Conservation (phyloP, 2,329 filamentous ascomycete genomes). For the Alternaria sp. region DNA sequence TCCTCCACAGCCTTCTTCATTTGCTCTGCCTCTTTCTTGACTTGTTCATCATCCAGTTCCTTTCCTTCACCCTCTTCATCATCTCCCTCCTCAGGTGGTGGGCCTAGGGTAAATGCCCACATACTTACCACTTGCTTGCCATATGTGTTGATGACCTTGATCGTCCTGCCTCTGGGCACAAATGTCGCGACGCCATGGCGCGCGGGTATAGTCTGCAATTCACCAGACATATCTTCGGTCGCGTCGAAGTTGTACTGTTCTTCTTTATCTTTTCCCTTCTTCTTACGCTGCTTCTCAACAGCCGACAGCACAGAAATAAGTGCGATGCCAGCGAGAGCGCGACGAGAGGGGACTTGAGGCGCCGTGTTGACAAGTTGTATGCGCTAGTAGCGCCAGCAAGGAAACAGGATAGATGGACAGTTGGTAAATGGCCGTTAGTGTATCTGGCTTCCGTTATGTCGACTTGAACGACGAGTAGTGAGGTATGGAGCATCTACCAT, state of each 20-base stretch:
- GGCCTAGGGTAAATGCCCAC: constrained; percentile 59
- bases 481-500: constrained; percentile 19
- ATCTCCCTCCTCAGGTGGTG: constrained; percentile 54
- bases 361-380: constrained; percentile 36
- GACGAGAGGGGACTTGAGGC: constrained; percentile 41
- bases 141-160: constrained; percentile 62
- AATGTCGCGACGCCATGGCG: constrained; percentile 61
- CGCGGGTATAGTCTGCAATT: constrained; percentile 58
- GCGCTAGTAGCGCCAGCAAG: constrained; percentile 11
- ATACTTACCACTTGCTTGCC: constrained; percentile 61
- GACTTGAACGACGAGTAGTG: constrained; percentile 16
- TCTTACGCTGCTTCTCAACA: constrained; percentile 46
- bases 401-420: constrained; percentile 8
- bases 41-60: constrained; percentile 38
- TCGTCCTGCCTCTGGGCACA: constrained; percentile 58
- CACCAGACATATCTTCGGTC: constrained; percentile 49
- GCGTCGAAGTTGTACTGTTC: constrained; percentile 21
- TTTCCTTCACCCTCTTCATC: constrained; percentile 29
- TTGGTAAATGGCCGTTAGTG: constrained; percentile 3
- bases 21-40: constrained; percentile 35
- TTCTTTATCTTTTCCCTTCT: constrained; percentile 22
- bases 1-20: constrained; percentile 32
- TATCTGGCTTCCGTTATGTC: constrained; percentile 7
- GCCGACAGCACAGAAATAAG: constrained; percentile 45
- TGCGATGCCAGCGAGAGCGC: constrained; percentile 48